Evolutionary conservation across 352 stramenopile genomes (phyloP).

Genomic region (Thalassiosira mediterranea): DNA sequence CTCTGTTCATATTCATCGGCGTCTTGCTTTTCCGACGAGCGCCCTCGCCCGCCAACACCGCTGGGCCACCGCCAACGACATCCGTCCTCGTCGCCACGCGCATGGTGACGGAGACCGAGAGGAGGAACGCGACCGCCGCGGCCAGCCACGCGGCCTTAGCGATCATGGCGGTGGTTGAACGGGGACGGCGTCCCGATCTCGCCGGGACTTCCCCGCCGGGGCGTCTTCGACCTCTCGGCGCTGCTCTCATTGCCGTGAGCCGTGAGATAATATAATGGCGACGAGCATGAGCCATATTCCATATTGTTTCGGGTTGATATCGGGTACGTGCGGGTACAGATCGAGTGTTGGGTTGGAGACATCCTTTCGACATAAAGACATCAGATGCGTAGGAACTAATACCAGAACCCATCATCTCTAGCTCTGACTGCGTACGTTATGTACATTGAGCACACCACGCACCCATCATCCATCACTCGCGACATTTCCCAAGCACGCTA

Average conservation of each 20-base stretch:
- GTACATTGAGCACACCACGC: too few relatives aligned
- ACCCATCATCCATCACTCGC: background rate
- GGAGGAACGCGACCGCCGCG: background rate
- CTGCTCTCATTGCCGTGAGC: background rate
- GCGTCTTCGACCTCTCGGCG: background rate
- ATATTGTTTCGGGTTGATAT: background rate
- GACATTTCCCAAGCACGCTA: background rate
- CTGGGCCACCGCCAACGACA: too few relatives aligned
- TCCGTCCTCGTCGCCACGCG: too few relatives aligned
- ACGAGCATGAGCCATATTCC: background rate
- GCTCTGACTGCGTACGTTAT: background rate
- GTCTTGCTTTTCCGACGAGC: too few relatives aligned
- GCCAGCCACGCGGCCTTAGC: background rate
- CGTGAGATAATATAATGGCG: background rate
- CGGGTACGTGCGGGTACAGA: too few relatives aligned
- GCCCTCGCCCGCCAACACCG: too few relatives aligned
- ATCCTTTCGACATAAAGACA: too few relatives aligned
- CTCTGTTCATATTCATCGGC: too few relatives aligned
- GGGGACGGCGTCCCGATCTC: background rate
- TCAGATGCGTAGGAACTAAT: background rate
- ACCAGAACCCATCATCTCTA: background rate
- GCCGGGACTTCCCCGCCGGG: too few relatives aligned
- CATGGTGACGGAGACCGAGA: too few relatives aligned
- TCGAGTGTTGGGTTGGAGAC: too few relatives aligned
- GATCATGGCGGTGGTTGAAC: background rate